Evolutionary conservation across 1,139 yeast genomes (phyloP), one percentile per base, ranked within the genome.

Genomic region (Lodderomyces parapsilosis): DNA sequence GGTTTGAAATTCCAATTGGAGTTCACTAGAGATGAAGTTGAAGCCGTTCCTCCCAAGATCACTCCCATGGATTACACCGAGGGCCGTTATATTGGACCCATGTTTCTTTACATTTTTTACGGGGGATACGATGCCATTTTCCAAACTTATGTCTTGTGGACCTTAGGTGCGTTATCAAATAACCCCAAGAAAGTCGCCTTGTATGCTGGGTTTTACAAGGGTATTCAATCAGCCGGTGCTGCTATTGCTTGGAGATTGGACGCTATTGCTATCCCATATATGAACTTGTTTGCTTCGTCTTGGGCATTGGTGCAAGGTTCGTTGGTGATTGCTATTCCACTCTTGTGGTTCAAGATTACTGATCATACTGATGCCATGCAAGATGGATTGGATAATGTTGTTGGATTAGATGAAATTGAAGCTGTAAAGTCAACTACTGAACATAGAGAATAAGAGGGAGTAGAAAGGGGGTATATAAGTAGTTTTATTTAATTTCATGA

Each of bases 161-260:
- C 74, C 28, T 62, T 81, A 60, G 86, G 86, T 43, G 76, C 82
- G 24, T 58, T 80, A 46, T 74, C 83, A 47, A 79, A 80, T 58
- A 74, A 76, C 56, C 77, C 83, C 28, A 70, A 76, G 62, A 78
- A 73, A 56, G 63, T 71, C 22, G 83, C 85, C 10, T 64, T 80
- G 46, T 79, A 78, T 52, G 82, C 80, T 37, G 84, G 85, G 38
- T 77, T 77, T 60, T 81, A 78, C 65, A 81, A 81, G 64, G 80
- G 83, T 47, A 61, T 80, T 42, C 86, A 81, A 62, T 74, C 81
- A 23, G 84, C 83, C 11, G 84, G 82, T 56, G 80, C 81, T 17
- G 85, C 83, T 18, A 66, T 81, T 45, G 77, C 74, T 9, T 81
- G 86, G 85, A 63, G 82, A 53, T 62, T 81, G 48, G 84, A 81